Evolutionary conservation across 1,139 yeast species (phyloP).

Genomic region (Geotrichum fermentans): DNA sequence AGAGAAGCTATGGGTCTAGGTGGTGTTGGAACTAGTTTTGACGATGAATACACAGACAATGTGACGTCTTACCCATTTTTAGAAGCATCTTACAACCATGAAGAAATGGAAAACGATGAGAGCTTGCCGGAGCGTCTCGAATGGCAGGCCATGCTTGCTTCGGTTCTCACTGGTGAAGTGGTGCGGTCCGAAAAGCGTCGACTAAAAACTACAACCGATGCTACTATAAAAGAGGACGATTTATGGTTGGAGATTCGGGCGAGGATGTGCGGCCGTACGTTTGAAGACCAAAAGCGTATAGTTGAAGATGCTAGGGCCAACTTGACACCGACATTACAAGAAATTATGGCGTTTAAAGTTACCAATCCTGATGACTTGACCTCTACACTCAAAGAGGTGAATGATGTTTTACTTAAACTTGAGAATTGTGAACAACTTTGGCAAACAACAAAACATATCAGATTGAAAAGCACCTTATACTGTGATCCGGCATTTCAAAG

Average conservation of each 20-base stretch:
- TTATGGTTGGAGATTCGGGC: slow-evolving; percentile 81
- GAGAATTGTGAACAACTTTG: slow-evolving; percentile 72
- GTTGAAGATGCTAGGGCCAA: slow-evolving; percentile 65
- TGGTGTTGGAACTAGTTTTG: slow-evolving; percentile 37
- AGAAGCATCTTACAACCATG: slow-evolving; percentile 23
- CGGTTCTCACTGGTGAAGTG: slow-evolving; percentile 92
- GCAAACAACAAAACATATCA: slow-evolving; percentile 78
- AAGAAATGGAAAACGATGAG: slow-evolving; percentile 36
- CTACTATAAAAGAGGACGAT: slow-evolving; percentile 49
- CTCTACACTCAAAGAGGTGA: slow-evolving; percentile 45
- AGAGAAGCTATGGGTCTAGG: slow-evolving; percentile 30
- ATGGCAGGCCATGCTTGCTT: slow-evolving; percentile 92
- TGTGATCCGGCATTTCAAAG: slow-evolving; percentile 59
- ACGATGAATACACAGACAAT: slow-evolving; percentile 35
- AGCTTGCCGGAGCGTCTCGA: slow-evolving; percentile 75
- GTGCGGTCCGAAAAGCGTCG: slow-evolving; percentile 87
- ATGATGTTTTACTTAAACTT: slow-evolving; percentile 52
- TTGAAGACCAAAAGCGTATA: slow-evolving; percentile 71
- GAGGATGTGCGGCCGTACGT: slow-evolving; percentile 72
- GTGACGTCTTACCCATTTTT: slow-evolving; percentile 27
- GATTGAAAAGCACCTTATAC: slow-evolving; percentile 68
- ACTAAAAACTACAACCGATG: slow-evolving; percentile 45
- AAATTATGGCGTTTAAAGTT: slow-evolving; percentile 61
- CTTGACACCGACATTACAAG: slow-evolving; percentile 71
- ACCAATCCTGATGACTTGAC: slow-evolving; percentile 31